phyloP scores from a whole-genome alignment of 805 yeast genomes.

The Yarrowia osloensis region DNA sequence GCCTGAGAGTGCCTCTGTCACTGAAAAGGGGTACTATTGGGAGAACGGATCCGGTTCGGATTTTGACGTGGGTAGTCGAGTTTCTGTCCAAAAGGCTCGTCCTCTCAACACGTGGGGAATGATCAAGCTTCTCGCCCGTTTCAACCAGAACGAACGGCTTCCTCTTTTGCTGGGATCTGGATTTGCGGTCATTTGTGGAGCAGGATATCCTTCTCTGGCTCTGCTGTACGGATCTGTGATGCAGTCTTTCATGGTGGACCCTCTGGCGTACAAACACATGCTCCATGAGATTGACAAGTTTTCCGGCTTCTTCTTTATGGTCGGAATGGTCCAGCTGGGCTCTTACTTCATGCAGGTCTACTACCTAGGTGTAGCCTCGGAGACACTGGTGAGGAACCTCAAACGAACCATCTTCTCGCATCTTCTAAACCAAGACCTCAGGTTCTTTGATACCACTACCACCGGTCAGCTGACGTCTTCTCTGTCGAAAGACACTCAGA shows the following conservation, averaged over 20 bases:
- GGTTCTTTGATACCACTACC: constrained; percentile 44
- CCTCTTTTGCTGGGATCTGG: constrained; percentile 38
- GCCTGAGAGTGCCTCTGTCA: neutral
- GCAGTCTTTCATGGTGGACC: constrained; percentile 42
- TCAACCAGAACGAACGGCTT: constrained; percentile 38
- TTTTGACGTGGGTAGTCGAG: neutral
- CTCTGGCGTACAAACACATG: constrained; percentile 41
- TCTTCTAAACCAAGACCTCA: constrained; percentile 44
- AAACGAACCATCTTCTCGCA: constrained; percentile 42
- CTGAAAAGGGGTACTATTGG: neutral
- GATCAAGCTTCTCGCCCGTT: constrained; percentile 35
- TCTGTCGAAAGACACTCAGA: constrained; percentile 47
- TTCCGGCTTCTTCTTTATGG: constrained; percentile 44
- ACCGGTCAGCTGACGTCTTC: constrained; percentile 45
- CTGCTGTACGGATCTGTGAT: constrained; percentile 45
- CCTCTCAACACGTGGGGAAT: constrained; percentile 27
- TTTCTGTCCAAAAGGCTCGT: neutral
- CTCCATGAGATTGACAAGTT: constrained; percentile 42
- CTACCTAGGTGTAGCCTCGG: constrained; percentile 39
- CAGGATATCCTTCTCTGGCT: constrained; percentile 45
- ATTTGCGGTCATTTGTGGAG: constrained; percentile 42
- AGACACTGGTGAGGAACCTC: constrained; percentile 42
- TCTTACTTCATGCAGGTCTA: constrained; percentile 36
- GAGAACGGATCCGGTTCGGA: neutral
- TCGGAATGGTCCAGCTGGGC: constrained; percentile 41